These are phyloP conservation scores for Tilletia setariae DNA, from an alignment of 1,284 basidiomycete genomes.

Conservation along the genomic window DNA sequence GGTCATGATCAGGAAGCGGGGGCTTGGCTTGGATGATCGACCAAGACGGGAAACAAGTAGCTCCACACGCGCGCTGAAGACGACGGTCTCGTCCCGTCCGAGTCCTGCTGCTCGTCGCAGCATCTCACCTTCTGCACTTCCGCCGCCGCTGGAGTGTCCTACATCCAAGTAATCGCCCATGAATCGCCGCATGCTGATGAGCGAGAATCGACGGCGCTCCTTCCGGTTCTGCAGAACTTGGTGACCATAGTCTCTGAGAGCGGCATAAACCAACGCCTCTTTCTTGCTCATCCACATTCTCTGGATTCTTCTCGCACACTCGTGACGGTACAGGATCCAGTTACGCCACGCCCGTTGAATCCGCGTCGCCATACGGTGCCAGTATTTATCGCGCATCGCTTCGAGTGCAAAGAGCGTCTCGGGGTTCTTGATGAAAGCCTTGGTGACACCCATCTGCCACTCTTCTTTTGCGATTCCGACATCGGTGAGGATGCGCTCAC, in stretches of 20 bases:
- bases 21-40: conserved; percentile 86
- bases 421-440: conserved; percentile 99
- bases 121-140: conserved; percentile 71
- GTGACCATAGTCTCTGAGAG: conserved; percentile 89
- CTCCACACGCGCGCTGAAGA: conserved; percentile 82
- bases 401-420: conserved; percentile 98
- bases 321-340: conserved; percentile 89
- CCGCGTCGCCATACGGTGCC: conserved; percentile 98
- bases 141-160: conserved; percentile 64
- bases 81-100: conserved; percentile 44
- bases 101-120: conserved; percentile 72
- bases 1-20: conserved; percentile 85
- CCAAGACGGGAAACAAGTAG: conserved; percentile 80
- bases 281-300: conserved; percentile 99
- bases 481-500: conserved; percentile 86
- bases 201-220: conserved; percentile 86
- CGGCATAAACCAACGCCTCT: conserved; percentile 80
- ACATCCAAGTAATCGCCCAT: conserved; percentile 95
- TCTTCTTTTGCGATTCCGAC: conserved; percentile 93
- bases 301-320: conserved; percentile 91
- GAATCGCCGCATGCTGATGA: conserved; percentile 90
- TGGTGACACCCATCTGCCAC: conserved; percentile 99
- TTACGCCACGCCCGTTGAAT: conserved; percentile 97
- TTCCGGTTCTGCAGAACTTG: conserved; percentile 85
- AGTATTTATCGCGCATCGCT: conserved; percentile 97